Percentiles rank a stretch among this genome's conserved stretches.
These are phyloP conservation scores for Triticum aestivum DNA, from an alignment of 176 grass and related monocot genomes.

Conservation along the genomic window DNA sequence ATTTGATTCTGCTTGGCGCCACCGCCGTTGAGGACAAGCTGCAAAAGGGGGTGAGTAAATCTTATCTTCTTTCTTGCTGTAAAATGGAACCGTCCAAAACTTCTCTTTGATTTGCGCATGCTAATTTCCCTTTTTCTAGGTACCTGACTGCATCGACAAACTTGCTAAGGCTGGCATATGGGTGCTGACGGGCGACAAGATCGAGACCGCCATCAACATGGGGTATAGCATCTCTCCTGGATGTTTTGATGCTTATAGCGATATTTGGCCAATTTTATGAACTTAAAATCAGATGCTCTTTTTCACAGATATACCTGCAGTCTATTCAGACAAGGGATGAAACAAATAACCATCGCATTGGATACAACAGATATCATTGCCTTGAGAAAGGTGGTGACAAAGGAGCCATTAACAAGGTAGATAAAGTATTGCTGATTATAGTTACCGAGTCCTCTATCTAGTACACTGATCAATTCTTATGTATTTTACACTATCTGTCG, in stretches of 20 bases:
- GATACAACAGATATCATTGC: slow-evolving; percentile 60
- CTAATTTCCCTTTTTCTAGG: slow-evolving; percentile 35
- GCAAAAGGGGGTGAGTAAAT: slow-evolving; percentile 70
- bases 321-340: slow-evolving; percentile 91
- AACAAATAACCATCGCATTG: slow-evolving; percentile 82
- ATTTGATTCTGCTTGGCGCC: slow-evolving; percentile 87
- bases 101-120: slow-evolving; percentile 18
- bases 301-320: slow-evolving; percentile 80
- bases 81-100: neutral
- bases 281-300: neutral
- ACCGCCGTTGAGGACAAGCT: slow-evolving; percentile 92
- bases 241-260: neutral
- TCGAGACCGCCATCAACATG: slow-evolving; percentile 98
- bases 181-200: slow-evolving; percentile 95
- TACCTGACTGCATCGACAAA: slow-evolving; percentile 96
- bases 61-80: neutral
- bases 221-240: slow-evolving; percentile 39
- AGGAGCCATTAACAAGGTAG: slow-evolving; percentile 52
- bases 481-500: too few species aligned
- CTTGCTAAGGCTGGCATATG: slow-evolving; percentile 97
- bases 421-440: neutral
- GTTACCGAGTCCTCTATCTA: neutral
- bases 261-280: neutral
- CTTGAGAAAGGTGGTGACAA: slow-evolving; percentile 66
- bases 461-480: neutral